A percentile compares a stretch with the other conserved stretches of the same genome.
These are phyloP conservation scores for Malus hybrid DNA, from an alignment of 331 rosid genomes.

Conservation along the genomic window DNA sequence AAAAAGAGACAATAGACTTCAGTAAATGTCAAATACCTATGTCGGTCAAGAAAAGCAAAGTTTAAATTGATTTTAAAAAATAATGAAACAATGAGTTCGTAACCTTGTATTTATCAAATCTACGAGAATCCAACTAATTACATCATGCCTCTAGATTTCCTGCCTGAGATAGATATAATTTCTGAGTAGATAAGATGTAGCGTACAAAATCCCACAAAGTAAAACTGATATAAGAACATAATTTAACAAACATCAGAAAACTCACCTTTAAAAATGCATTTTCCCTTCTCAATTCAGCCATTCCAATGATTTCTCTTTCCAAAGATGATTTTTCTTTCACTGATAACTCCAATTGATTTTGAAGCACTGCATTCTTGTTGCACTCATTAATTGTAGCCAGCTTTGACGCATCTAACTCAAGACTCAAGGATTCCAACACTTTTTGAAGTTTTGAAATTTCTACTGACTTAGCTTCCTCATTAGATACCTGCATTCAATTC, in stretches of 20 bases:
- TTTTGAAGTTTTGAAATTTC: slow-evolving; percentile 73
- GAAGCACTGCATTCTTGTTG: slow-evolving; percentile 89
- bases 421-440: slow-evolving; percentile 62
- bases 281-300: slow-evolving; percentile 69
- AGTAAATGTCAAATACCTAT: neutral
- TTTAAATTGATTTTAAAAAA: neutral
- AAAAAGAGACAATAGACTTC: neutral
- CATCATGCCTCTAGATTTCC: neutral
- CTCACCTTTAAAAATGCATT: slow-evolving; percentile 67
- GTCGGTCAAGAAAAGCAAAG: neutral
- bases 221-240: neutral
- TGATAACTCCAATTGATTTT: slow-evolving; percentile 75
- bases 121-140: neutral
- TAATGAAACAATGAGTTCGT: neutral
- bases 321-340: slow-evolving; percentile 67
- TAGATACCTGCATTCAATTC: slow-evolving; percentile 62
- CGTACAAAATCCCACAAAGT: neutral
- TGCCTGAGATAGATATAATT: neutral
- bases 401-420: slow-evolving; percentile 85
- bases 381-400: slow-evolving; percentile 83
- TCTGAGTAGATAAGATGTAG: neutral
- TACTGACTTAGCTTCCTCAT: slow-evolving; percentile 68
- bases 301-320: slow-evolving; percentile 59
- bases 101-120: neutral
- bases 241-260: neutral